Evolutionary conservation across 148 eudicot species (phyloP).

Genomic region (Camellia sinensis): DNA sequence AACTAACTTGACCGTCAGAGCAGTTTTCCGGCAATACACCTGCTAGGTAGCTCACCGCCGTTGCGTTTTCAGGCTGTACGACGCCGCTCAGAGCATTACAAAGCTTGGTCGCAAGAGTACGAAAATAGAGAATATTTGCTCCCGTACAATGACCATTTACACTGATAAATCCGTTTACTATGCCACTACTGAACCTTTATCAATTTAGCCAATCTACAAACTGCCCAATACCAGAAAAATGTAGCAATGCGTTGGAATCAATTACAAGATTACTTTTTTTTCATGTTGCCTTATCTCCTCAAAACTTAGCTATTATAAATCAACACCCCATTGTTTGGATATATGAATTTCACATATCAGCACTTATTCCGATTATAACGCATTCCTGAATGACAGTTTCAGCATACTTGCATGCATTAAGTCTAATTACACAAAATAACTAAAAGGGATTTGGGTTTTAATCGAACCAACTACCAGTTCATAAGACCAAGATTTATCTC

Average conservation of each 20-base stretch:
- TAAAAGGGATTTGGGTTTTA: not conserved
- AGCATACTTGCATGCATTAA: not conserved
- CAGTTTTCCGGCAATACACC: too few relatives aligned
- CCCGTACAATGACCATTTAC: not conserved
- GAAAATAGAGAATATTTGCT: too few relatives aligned
- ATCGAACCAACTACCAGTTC: slow-evolving; percentile 8
- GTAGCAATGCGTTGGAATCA: not conserved
- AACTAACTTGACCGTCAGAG: too few relatives aligned
- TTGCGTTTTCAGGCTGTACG: too few relatives aligned
- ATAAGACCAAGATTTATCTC: slow-evolving; percentile 17
- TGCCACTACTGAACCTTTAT: not conserved
- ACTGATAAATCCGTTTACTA: not conserved
- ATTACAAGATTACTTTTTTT: not conserved
- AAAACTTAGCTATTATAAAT: not conserved
- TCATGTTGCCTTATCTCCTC: not conserved
- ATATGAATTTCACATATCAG: not conserved
- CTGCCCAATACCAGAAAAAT: not conserved
- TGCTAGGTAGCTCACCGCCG: too few relatives aligned
- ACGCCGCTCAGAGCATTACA: too few relatives aligned
- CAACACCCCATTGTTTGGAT: not conserved
- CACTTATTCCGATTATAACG: too few relatives aligned
- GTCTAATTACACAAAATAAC: not conserved
- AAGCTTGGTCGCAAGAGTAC: too few relatives aligned
- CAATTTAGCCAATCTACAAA: not conserved
- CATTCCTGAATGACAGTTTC: not conserved